Conservation (phyloP, 768 basidiomycete species). For the Astraeus odoratus region DNA sequence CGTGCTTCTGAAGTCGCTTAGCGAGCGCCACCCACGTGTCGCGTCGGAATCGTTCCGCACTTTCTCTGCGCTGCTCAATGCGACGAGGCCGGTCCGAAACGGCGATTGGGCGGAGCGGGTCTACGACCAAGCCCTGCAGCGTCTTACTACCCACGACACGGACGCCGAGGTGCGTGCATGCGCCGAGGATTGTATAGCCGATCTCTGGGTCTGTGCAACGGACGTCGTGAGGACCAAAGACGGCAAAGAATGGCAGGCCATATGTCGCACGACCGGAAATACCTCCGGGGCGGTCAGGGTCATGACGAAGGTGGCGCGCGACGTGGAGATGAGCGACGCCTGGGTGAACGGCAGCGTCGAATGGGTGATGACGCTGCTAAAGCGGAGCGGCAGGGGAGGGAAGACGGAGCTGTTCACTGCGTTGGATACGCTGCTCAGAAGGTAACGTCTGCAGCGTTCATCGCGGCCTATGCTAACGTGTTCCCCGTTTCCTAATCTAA, state of each 20-base stretch:
- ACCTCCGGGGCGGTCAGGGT: slow-evolving; percentile 74
- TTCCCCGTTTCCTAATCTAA: slow-evolving; percentile 12
- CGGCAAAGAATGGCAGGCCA: slow-evolving; percentile 73
- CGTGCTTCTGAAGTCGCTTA: slow-evolving; percentile 64
- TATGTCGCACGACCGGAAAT: slow-evolving; percentile 64
- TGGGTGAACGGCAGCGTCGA: slow-evolving; percentile 82
- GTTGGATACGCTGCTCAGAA: slow-evolving; percentile 62
- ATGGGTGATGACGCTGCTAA: slow-evolving; percentile 68
- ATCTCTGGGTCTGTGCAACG: slow-evolving; percentile 82
- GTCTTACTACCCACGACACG: slow-evolving; percentile 75
- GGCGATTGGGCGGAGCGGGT: slow-evolving; percentile 64
- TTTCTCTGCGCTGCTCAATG: slow-evolving; percentile 75
- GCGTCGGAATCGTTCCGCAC: slow-evolving; percentile 84
- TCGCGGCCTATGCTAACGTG: background rate
- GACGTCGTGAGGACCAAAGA: slow-evolving; percentile 59
- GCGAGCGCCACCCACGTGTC: slow-evolving; percentile 84
- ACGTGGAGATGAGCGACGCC: slow-evolving; percentile 58
- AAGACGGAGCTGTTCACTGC: slow-evolving; percentile 78
- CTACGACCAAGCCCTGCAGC: slow-evolving; percentile 65
- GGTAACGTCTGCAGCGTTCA: slow-evolving; percentile 35
- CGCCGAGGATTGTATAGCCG: slow-evolving; percentile 78
- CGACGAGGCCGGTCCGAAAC: slow-evolving; percentile 61
- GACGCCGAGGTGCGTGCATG: slow-evolving; percentile 84
- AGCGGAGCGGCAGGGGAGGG: slow-evolving; percentile 71
- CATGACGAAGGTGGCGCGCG: slow-evolving; percentile 75